Conservation (phyloP, 192 early-diverging fungal species). For the Funneliformis mosseae region DNA sequence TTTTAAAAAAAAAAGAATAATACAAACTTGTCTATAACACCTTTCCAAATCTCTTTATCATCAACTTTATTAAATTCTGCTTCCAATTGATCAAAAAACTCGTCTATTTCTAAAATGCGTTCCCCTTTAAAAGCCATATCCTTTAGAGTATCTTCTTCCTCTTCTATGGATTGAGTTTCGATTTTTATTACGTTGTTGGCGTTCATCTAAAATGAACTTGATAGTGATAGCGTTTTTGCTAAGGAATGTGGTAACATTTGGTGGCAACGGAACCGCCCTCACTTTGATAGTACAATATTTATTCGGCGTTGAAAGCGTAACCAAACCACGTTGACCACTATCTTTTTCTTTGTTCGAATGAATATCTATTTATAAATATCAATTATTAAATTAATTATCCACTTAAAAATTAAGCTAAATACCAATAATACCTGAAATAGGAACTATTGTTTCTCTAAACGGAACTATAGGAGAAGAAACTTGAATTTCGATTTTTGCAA, state of each 20-base stretch:
- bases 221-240: conserved; percentile 54
- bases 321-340: conserved; percentile 62
- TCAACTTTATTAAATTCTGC: conserved; percentile 29
- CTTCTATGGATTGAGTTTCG: conserved; percentile 31
- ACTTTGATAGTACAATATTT: conserved; percentile 63
- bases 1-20: neutral
- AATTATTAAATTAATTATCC: no score
- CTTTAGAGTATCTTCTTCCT: conserved; percentile 15
- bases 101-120: neutral
- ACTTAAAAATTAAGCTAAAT: no score
- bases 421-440: conserved; percentile 31
- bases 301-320: conserved; percentile 61
- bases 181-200: conserved; percentile 36
- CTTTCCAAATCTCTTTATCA: conserved; percentile 48
- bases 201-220: conserved; percentile 56
- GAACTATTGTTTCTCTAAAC: conserved; percentile 91
- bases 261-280: conserved; percentile 72
- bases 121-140: conserved; percentile 19
- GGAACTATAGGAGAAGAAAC: conserved; percentile 95
- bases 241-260: conserved; percentile 60
- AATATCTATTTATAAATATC: conserved; percentile 28
- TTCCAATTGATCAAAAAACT: conserved; percentile 22
- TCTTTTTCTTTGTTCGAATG: conserved; percentile 54
- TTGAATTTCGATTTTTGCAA: conserved; percentile 92
- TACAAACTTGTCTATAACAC: conserved; percentile 54